Conservation (phyloP, 495 filamentous ascomycete species). For the Penicillium paxilli region DNA sequence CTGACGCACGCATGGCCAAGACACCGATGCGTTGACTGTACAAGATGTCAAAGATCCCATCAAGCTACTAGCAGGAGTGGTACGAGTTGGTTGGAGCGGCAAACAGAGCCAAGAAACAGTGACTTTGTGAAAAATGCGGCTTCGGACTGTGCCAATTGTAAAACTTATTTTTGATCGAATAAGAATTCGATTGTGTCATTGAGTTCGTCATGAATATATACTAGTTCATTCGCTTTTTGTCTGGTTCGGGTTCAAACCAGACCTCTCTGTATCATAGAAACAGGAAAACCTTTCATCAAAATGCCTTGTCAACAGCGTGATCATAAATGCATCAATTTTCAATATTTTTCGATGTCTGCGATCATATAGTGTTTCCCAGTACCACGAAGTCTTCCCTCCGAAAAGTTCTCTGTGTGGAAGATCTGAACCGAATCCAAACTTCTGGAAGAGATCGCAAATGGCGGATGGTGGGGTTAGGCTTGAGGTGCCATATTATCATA, state of each 20-base stretch:
- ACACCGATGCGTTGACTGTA: slow-evolving; percentile 14
- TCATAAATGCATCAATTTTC: not conserved
- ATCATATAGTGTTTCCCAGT: not conserved
- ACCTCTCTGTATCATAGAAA: not conserved
- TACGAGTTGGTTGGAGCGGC: not conserved
- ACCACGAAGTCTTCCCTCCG: no score
- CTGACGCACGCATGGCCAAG: slow-evolving; percentile 25
- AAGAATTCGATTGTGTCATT: not conserved
- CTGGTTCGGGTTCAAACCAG: not conserved
- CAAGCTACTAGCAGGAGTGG: no score
- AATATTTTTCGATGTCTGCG: not conserved
- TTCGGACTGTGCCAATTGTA: not conserved
- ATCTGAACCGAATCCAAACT: no score
- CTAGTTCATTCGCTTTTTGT: not conserved
- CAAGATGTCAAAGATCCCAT: slow-evolving; percentile 14
- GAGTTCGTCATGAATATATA: not conserved
- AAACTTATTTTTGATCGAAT: not conserved
- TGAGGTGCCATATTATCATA: not conserved
- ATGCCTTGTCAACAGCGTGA: not conserved
- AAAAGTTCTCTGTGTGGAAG: no score
- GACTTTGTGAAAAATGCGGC: not conserved
- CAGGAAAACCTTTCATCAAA: not conserved
- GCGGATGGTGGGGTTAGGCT: not conserved
- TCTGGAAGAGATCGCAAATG: not conserved
- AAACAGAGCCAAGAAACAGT: not conserved